phyloP scores from a whole-genome alignment of 495 filamentous ascomycete genomes.

The Aspergillus mulundensis region DNA sequence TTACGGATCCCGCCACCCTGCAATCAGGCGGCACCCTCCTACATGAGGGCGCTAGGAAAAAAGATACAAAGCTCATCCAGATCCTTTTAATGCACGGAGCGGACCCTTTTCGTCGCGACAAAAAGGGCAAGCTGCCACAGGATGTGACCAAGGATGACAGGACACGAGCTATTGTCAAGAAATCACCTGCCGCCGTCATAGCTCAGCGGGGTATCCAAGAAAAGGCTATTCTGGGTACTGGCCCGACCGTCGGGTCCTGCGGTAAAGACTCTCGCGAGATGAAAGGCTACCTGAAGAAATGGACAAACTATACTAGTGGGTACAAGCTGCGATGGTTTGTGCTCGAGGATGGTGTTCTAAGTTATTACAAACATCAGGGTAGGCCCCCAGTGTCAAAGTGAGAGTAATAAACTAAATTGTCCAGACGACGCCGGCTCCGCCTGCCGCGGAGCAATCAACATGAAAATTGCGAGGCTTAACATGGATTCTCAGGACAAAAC shows the following conservation, averaged over 20 bases:
- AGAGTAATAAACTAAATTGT: constrained; percentile 4
- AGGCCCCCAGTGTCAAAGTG: constrained; percentile 12
- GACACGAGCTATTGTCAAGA: constrained; percentile 81
- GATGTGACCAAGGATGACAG: constrained; percentile 96
- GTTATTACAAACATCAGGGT: constrained; percentile 98
- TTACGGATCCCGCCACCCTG: constrained; percentile 70
- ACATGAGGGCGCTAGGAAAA: constrained; percentile 87
- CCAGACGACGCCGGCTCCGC: constrained; percentile 66
- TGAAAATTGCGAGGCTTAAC: constrained; percentile 88
- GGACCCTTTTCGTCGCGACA: constrained; percentile 94
- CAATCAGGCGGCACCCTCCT: constrained; percentile 82
- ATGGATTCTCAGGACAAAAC: constrained; percentile 98
- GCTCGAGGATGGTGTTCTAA: constrained; percentile 92
- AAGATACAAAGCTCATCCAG: constrained; percentile 79
- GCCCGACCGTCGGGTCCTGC: constrained; percentile 59
- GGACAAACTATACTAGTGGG: constrained; percentile 96
- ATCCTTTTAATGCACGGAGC: constrained; percentile 89
- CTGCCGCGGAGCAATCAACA: constrained; percentile 96
- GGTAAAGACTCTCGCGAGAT: constrained; percentile 87
- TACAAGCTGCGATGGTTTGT: constrained; percentile 98
- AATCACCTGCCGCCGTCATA: constrained; percentile 87
- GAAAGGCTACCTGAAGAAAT: constrained; percentile 98
- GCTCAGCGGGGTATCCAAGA: constrained; percentile 96
- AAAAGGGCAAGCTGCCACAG: constrained; percentile 91
- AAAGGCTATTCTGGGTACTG: constrained; percentile 84